A percentile compares a stretch with the other conserved stretches of the same genome.
These are phyloP conservation scores for Huntiella moniliformis DNA, from an alignment of 2,329 filamentous ascomycete genomes.

Conservation along the genomic window DNA sequence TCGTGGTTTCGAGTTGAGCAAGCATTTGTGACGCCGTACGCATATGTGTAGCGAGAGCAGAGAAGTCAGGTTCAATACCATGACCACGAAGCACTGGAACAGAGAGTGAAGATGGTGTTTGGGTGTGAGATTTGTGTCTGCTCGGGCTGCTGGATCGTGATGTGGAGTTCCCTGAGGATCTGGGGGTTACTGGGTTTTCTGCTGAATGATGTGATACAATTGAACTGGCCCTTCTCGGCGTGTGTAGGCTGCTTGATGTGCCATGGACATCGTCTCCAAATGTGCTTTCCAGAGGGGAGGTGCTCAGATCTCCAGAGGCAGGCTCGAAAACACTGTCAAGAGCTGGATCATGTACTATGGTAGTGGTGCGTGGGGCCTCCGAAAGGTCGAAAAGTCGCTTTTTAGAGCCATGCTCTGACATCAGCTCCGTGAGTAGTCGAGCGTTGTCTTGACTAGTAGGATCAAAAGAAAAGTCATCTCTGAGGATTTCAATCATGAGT, in stretches of 20 bases:
- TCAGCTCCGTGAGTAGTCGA: conserved; percentile 37
- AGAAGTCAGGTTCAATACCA: conserved; percentile 59
- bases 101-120: conserved; percentile 26
- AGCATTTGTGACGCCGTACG: conserved; percentile 74
- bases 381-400: conserved; percentile 50
- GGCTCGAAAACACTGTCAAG: conserved; percentile 70
- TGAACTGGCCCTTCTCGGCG: conserved; percentile 24
- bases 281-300: conserved; percentile 47
- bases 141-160: conserved; percentile 50
- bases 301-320: conserved; percentile 58
- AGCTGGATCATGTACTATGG: conserved; percentile 24
- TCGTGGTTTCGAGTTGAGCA: conserved; percentile 62
- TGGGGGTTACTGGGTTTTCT: conserved; percentile 39
- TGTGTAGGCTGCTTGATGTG: background rate
- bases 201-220: background rate
- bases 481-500: conserved; percentile 65
- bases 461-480: conserved; percentile 70
- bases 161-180: conserved; percentile 48
- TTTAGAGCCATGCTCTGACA: conserved; percentile 36
- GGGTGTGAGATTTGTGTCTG: conserved; percentile 25
- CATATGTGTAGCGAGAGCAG: conserved; percentile 72
- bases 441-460: conserved; percentile 56
- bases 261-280: conserved; percentile 28
- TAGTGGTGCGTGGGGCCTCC: conserved; percentile 36
- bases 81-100: conserved; percentile 21